Base-by-base conservation (phyloP, 129 eudicot genomes). In the Artemisia tridentata region DNA sequence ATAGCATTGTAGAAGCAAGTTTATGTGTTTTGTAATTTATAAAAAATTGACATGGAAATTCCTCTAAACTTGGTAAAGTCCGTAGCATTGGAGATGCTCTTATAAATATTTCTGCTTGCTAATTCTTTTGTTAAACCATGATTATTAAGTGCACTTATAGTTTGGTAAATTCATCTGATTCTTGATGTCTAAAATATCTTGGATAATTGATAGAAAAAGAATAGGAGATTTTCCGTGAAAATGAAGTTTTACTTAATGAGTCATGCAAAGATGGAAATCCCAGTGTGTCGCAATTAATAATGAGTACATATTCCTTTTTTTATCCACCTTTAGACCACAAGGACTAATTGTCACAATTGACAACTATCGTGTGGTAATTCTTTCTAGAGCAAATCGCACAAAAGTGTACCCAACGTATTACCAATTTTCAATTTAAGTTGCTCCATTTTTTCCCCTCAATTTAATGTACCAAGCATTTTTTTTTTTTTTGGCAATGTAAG, bases 81-180 rank as follows among this genome's bases (percentile, higher is more conserved):
- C 0, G 34, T 29, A 29, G 6, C 34, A 29, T 29, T 29, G 34
- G 34, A 29, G 34, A 29, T 29, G 34, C 34, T 29, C 34, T 29
- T 29, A 0, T 20, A 38, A 29, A 31, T 65, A 62, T 38, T 54
- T 56, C 12, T 47, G 5, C 17, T 47, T 47, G 15, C 34, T 63
- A 63, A 21, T 52, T 19, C 21, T 31, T 51, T 34, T 50, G 64
- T 63, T 73, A 63, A 51, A 46, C 6, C 67, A 27, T 71, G 75
- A 71, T 14, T 3, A 15, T 55, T 53, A 21, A 17, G 47, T 70
- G 53, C 9, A 20, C 9, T 41, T 57, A 21, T 61, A 25, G 13
- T 34, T 55, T 12, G 8, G 18, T 17, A 21, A 48, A 63, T 27
- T 18, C 8, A 31, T 73, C 19, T 71, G 41, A 13, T 23, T 49